Conservation (phyloP, 805 yeast genomes). For the Ogataea methanolica region DNA sequence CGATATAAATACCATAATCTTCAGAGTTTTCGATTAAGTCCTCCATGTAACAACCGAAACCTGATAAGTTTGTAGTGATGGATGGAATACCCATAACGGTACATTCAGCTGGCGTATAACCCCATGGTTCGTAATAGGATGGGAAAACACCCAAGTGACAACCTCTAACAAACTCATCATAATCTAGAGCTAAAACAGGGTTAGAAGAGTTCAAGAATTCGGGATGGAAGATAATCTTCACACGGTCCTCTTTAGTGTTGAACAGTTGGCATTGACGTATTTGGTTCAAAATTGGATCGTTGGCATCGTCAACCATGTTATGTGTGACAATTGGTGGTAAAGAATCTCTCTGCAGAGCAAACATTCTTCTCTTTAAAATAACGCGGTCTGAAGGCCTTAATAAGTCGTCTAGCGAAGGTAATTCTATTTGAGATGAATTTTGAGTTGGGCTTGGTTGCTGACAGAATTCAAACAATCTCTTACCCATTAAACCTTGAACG, state of each 20-base stretch:
- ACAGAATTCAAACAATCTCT: conserved; percentile 85
- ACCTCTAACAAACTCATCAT: conserved; percentile 97
- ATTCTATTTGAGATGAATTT: conserved; percentile 40
- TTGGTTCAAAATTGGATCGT: conserved; percentile 87
- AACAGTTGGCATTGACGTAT: conserved; percentile 88
- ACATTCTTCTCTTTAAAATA: conserved; percentile 82
- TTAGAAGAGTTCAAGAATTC: conserved; percentile 93
- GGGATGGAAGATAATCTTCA: conserved; percentile 95
- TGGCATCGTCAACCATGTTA: conserved; percentile 89
- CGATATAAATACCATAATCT: conserved; percentile 96
- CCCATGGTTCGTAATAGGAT: conserved; percentile 99
- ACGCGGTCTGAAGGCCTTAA: conserved; percentile 86
- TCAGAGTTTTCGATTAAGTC: conserved; percentile 90
- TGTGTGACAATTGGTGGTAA: conserved; percentile 96
- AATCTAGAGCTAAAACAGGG: conserved; percentile 88
- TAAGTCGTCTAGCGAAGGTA: conserved; percentile 75
- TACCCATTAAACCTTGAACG: conserved; percentile 82
- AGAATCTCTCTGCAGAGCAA: conserved; percentile 84
- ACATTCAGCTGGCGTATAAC: conserved; percentile 98
- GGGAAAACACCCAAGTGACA: conserved; percentile 98
- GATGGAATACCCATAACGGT: conserved; percentile 99
- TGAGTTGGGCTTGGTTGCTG: conserved; percentile 38
- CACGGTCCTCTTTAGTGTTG: conserved; percentile 85
- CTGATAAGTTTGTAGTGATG: conserved; percentile 91
- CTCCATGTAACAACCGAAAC: conserved; percentile 98